These are phyloP conservation scores for Fonsecaea pedrosoi DNA, from an alignment of 2,329 filamentous ascomycete genomes.

Conservation along the genomic window DNA sequence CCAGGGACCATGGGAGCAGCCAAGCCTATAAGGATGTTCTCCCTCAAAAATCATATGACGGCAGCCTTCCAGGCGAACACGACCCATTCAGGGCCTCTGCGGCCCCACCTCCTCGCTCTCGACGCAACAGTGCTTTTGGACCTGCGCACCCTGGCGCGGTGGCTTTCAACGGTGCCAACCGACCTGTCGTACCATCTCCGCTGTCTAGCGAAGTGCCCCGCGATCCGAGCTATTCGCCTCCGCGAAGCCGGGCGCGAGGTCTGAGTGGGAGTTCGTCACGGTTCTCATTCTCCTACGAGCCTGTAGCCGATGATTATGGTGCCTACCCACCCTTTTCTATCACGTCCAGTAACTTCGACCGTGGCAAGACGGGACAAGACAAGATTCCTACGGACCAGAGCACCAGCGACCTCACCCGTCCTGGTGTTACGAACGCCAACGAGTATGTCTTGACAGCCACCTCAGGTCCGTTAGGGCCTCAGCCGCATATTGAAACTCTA, in stretches of 20 bases:
- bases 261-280: constrained; percentile 15
- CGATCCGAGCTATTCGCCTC: constrained; percentile 13
- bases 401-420: neutral
- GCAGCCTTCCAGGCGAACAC: neutral
- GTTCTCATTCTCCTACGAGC: constrained; percentile 11
- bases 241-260: constrained; percentile 12
- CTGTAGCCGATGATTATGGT: constrained; percentile 7
- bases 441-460: constrained; percentile 19
- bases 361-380: neutral
- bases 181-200: constrained; percentile 30
- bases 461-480: constrained; percentile 7
- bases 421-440: constrained; percentile 15
- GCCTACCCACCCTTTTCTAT: constrained; percentile 5
- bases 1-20: constrained; percentile 17
- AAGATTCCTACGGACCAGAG: neutral
- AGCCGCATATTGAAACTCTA: neutral
- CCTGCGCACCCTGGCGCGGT: constrained; percentile 21
- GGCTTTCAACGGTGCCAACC: constrained; percentile 26
- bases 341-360: neutral
- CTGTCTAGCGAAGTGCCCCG: constrained; percentile 31
- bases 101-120: constrained; percentile 20
- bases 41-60: neutral
- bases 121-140: constrained; percentile 31
- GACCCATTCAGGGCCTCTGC: constrained; percentile 18
- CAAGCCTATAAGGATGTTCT: constrained; percentile 19